These are phyloP conservation scores for Erodium texanum DNA, from an alignment of 441 rosid genomes.

Conservation along the genomic window DNA sequence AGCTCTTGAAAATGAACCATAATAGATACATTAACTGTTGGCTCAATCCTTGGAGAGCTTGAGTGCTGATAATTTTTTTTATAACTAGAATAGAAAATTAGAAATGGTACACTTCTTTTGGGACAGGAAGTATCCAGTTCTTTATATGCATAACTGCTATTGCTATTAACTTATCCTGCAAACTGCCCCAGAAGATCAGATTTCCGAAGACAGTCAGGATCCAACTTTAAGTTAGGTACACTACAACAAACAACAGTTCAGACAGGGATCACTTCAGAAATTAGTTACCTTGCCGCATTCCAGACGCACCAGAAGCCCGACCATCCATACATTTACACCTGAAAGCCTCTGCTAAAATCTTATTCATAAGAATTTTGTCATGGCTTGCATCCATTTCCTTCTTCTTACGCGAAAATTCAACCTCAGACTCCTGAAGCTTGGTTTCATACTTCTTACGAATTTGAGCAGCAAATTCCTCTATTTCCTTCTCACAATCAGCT, in stretches of 20 bases:
- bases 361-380: constrained; percentile 44
- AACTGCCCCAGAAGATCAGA: neutral
- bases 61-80: too few relatives aligned
- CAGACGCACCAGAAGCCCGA: constrained; percentile 24
- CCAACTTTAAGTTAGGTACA: neutral
- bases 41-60: too few relatives aligned
- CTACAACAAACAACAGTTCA: neutral
- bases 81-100: too few relatives aligned
- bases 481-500: constrained; percentile 53
- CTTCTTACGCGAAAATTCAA: constrained; percentile 30
- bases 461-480: constrained; percentile 48
- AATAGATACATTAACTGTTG: too few relatives aligned
- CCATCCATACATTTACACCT: constrained; percentile 46
- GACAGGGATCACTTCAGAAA: constrained; percentile 4
- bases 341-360: constrained; percentile 69
- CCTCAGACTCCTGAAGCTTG: constrained; percentile 43
- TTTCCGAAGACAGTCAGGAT: neutral
- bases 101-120: neutral
- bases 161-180: neutral
- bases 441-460: constrained; percentile 48
- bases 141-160: neutral
- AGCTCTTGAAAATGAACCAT: too few relatives aligned
- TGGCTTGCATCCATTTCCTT: constrained; percentile 35
- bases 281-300: constrained; percentile 42
- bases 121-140: neutral